Evolutionary conservation across 2,329 filamentous ascomycete genomes (phyloP).

Genomic region (Akanthomyces lecanii): DNA sequence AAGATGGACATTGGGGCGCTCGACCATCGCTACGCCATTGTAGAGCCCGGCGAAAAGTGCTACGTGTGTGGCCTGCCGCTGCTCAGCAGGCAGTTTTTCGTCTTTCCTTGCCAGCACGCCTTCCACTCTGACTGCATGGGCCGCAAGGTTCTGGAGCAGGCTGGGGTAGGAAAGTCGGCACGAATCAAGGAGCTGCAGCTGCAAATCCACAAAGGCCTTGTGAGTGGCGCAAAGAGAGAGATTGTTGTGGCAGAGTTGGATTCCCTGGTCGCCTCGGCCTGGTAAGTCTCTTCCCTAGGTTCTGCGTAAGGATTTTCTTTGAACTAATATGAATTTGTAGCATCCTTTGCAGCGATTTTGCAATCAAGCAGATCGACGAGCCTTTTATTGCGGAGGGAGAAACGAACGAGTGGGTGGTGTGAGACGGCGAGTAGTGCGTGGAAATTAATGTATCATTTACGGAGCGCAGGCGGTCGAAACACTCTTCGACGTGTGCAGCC

Average conservation of each 20-base stretch:
- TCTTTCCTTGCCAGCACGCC: conserved; percentile 96
- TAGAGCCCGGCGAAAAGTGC: conserved; percentile 92
- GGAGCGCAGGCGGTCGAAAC: not conserved
- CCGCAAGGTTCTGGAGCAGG: conserved; percentile 76
- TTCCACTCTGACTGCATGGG: conserved; percentile 96
- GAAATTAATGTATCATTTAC: conserved; percentile 1
- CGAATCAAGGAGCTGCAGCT: conserved; percentile 82
- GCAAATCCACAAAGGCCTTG: conserved; percentile 72
- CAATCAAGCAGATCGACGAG: conserved; percentile 90
- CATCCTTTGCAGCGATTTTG: conserved; percentile 90
- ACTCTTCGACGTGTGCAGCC: not conserved
- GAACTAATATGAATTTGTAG: conserved; percentile 41
- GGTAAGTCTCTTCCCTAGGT: conserved; percentile 49
- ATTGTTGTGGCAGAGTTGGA: conserved; percentile 85
- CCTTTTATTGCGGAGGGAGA: conserved; percentile 76
- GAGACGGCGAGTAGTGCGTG: conserved; percentile 20
- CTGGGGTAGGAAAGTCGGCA: conserved; percentile 69
- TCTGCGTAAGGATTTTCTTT: not conserved
- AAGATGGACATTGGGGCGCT: conserved; percentile 82
- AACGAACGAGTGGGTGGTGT: conserved; percentile 77
- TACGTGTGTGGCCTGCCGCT: conserved; percentile 83
- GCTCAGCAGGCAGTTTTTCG: conserved; percentile 89
- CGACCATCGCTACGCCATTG: conserved; percentile 88
- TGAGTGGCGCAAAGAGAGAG: conserved; percentile 68
- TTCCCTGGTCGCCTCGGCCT: conserved; percentile 83